Percentiles rank a stretch among this genome's conserved stretches.
phyloP scores from a whole-genome alignment of 1,284 basidiomycete species.

The Naganishia sp. region DNA sequence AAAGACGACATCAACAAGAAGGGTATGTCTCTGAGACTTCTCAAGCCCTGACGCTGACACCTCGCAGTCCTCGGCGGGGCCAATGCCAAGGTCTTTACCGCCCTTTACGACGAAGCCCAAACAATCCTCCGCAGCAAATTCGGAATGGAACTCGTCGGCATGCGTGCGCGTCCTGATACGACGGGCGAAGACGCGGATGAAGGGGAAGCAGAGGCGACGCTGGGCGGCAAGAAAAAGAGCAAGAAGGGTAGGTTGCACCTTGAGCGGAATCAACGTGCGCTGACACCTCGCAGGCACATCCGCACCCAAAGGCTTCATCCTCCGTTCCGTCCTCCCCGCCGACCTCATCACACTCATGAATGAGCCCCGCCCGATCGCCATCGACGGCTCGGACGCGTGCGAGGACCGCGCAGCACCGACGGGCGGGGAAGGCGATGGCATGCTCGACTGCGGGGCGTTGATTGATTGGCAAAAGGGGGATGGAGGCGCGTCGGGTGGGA shows the following conservation, averaged over 20 bases:
- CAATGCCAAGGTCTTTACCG: constrained; percentile 37
- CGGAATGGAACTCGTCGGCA: constrained; percentile 50
- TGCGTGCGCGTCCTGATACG: constrained; percentile 39
- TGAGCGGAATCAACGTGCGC: too few relatives aligned
- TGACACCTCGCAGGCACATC: constrained; percentile 27
- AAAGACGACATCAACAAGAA: constrained; percentile 42
- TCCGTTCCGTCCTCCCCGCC: constrained; percentile 45
- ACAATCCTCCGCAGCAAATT: constrained; percentile 39
- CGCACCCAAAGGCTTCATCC: constrained; percentile 39
- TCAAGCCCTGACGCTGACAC: constrained; percentile 7
- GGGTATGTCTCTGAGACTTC: constrained; percentile 36
- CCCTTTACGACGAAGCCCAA: constrained; percentile 43
- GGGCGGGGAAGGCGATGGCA: constrained; percentile 28
- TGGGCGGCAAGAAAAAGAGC: constrained; percentile 14
- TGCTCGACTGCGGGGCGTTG: constrained; percentile 48
- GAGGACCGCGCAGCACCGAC: constrained; percentile 16
- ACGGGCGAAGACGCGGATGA: constrained; percentile 6
- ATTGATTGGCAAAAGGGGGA: constrained; percentile 50
- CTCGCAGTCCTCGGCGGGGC: constrained; percentile 38
- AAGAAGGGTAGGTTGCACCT: background rate
- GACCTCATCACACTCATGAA: constrained; percentile 41
- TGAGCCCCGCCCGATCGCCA: constrained; percentile 38
- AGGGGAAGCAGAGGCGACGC: constrained; percentile 6
- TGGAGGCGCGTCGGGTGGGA: constrained; percentile 39
- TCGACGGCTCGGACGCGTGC: constrained; percentile 31